Evolutionary conservation across 225 moss, liverwort and hornwort species (phyloP).

Genomic region (Polytrichum formosum): DNA sequence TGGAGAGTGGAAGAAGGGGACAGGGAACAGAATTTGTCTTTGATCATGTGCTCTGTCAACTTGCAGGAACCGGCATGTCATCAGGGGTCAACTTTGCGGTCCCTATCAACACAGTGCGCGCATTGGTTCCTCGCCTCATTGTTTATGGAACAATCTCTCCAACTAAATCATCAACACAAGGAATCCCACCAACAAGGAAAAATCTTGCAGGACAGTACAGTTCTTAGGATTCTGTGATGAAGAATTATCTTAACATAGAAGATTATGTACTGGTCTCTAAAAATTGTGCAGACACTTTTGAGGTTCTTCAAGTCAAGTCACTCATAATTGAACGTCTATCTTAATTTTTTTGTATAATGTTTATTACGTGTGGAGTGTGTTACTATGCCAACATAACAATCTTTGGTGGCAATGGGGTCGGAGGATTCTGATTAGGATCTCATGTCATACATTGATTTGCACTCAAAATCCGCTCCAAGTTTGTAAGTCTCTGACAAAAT

Average conservation of each 20-base stretch:
- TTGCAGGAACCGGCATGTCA: slow-evolving; percentile 59
- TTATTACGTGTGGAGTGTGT: no score
- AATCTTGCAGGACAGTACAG: slow-evolving; percentile 1
- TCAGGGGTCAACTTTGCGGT: slow-evolving; percentile 68
- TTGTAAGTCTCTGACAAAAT: no score
- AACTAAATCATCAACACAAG: slow-evolving; percentile 24
- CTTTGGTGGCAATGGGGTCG: no score
- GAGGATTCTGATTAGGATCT: no score
- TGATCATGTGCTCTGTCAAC: neutral
- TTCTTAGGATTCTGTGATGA: neutral
- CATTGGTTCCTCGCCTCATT: slow-evolving; percentile 54
- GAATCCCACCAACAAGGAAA: neutral
- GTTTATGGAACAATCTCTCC: slow-evolving; percentile 48
- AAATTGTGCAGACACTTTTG: neutral
- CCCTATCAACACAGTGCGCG: slow-evolving; percentile 48
- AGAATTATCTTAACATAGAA: no score
- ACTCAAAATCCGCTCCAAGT: no score
- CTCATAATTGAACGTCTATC: no score
- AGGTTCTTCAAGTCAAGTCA: neutral
- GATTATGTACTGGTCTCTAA: no score
- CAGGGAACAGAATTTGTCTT: neutral
- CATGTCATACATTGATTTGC: no score
- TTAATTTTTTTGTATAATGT: no score
- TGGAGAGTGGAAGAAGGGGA: neutral
- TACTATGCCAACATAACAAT: no score